Conservation (phyloP, 176 grass and related monocot genomes). For the Zoysia pacifica region DNA sequence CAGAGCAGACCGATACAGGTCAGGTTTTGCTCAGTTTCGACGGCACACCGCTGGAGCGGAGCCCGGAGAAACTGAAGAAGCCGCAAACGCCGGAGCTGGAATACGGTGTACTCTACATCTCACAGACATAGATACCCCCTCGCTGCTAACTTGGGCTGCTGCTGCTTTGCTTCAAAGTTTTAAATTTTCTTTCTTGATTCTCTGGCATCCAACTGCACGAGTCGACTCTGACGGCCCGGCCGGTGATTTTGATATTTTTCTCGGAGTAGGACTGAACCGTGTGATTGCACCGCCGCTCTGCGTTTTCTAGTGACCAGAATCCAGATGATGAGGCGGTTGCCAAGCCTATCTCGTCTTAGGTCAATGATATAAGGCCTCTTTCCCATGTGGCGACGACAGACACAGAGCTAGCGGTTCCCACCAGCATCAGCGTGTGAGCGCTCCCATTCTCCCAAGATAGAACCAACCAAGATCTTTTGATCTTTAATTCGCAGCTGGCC, state of each 20-base stretch:
- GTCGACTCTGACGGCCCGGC: conserved; percentile 8
- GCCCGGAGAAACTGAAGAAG: not conserved
- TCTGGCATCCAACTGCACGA: not conserved
- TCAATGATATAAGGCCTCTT: conserved; percentile 5
- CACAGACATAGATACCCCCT: not conserved
- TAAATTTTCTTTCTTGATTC: not conserved
- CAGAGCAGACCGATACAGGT: too few relatives aligned
- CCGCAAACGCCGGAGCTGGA: not conserved
- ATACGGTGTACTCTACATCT: not conserved
- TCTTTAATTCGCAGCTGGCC: too few relatives aligned
- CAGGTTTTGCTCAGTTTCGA: not conserved
- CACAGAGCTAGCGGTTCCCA: not conserved
- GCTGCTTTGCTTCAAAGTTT: too few relatives aligned
- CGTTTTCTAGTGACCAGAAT: not conserved
- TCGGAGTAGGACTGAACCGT: not conserved
- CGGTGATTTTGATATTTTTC: conserved; percentile 9
- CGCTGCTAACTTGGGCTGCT: not conserved
- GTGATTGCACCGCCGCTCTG: conserved; percentile 1
- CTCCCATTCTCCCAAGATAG: not conserved
- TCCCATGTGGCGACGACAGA: not conserved
- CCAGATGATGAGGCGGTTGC: not conserved
- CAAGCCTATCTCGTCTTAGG: not conserved
- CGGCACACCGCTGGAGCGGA: not conserved
- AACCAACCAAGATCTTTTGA: too few relatives aligned
- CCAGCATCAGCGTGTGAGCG: not conserved